Base-by-base conservation (phyloP, 306 rosid genomes). In the Castanea mollissima region DNA sequence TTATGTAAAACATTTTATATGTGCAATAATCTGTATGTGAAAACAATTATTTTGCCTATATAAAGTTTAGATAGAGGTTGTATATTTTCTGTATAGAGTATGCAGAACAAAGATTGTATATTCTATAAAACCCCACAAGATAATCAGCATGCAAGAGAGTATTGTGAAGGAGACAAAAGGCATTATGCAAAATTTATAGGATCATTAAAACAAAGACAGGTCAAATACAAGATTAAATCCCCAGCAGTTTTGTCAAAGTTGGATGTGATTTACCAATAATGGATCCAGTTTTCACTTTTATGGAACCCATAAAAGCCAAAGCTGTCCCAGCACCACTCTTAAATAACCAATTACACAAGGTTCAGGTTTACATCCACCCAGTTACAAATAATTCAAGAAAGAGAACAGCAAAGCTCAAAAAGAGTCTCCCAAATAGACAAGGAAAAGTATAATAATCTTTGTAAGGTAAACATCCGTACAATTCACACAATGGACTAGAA, bases 211-310 rank as follows among this genome's bases (percentile, higher is more conserved):
- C 52, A 5, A 74, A 25, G 60, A 49, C 44, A 64, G 52, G 27
- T 52, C 31, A 64, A 52, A 70, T 44, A 16, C 13, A 46, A 52
- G 46, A 72, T 19, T 32, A 54, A 38, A 31, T 82, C 46, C 49
- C 71, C 71, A 34, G 51, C 71, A 65, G 71, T 21, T 65, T 65
- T 34, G 51, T 8, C 46, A 65, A 65, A 67, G 23, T 67, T 67
- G 25, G 25, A 67, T 9, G 44, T 19, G 71, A 67, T 4, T 67
- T 10, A 67, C 35, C 71, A 67, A 18, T 32, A 67, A 67, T 67
- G 51, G 20, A 34, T 67, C 71, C 49, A 67, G 46, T 67, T 29
- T 34, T 67, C 3, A 67, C 71, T 32, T 67, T 14, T 35, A 67
- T 19, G 49, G 23, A 67, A 67, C 49, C 16, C 38, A 29, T 5